Conservation (phyloP, 768 basidiomycete genomes). For the Lactifluus volemus region DNA sequence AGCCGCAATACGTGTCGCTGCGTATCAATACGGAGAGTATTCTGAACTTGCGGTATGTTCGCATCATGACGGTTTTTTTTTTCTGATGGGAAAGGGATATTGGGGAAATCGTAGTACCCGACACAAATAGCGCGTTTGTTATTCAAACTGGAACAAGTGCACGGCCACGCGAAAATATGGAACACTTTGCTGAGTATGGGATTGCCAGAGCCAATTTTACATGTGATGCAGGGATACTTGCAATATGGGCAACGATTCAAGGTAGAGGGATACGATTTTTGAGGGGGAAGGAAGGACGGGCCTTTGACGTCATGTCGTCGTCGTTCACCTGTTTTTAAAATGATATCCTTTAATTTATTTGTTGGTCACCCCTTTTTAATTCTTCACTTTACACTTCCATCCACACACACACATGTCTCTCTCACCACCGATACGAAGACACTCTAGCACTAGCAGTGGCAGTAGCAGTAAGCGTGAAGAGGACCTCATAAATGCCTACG, state of each 20-base stretch:
- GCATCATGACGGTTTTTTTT: not conserved
- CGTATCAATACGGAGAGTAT: slow-evolving; percentile 87
- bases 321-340: not conserved
- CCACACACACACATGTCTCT: slow-evolving; percentile 27
- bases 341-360: slow-evolving; percentile 9
- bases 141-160: slow-evolving; percentile 88
- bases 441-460: slow-evolving; percentile 43
- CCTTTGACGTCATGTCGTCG: not conserved
- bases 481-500: slow-evolving; percentile 79
- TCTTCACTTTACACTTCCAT: not conserved
- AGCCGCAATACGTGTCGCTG: slow-evolving; percentile 85
- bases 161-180: slow-evolving; percentile 90
- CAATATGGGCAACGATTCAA: slow-evolving; percentile 83
- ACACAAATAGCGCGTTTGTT: slow-evolving; percentile 84
- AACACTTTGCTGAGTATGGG: slow-evolving; percentile 94
- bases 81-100: not conserved
- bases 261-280: slow-evolving; percentile 81
- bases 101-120: slow-evolving; percentile 52
- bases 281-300: not conserved
- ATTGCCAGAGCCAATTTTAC: slow-evolving; percentile 79
- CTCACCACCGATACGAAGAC: slow-evolving; percentile 51
- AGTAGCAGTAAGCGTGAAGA: slow-evolving; percentile 48
- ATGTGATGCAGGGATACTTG: slow-evolving; percentile 89
- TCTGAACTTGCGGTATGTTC: slow-evolving; percentile 74
- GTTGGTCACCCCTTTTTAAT: not conserved